Percentiles rank a stretch among this genome's conserved stretches.
phyloP scores from a whole-genome alignment of 257 asterid genomes.

The Nicotiana tabacum region DNA sequence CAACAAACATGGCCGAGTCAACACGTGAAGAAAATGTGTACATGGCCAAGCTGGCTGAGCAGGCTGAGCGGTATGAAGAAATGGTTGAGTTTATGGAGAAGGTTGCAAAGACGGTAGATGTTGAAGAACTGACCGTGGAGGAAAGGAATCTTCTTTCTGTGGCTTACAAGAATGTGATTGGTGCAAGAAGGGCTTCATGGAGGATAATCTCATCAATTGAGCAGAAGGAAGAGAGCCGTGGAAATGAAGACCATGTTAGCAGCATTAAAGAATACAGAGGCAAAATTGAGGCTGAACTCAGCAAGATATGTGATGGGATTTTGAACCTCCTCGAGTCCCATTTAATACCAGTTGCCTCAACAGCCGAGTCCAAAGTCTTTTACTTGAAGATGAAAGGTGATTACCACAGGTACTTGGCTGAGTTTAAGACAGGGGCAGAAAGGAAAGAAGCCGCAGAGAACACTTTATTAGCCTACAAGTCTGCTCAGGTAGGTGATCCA shows the following conservation, averaged over 20 bases:
- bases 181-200: constrained; percentile 29
- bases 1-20: constrained; percentile 13
- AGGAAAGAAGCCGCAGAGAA: constrained; percentile 22
- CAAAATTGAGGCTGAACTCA: constrained; percentile 21
- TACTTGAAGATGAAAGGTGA: constrained; percentile 29
- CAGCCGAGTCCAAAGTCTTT: constrained; percentile 22
- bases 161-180: constrained; percentile 26
- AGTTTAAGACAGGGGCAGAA: constrained; percentile 20
- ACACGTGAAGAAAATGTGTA: constrained; percentile 22
- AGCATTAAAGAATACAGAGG: constrained; percentile 19
- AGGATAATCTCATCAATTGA: constrained; percentile 26
- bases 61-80: constrained; percentile 27
- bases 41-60: constrained; percentile 25
- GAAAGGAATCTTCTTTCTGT: constrained; percentile 25
- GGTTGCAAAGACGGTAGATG: constrained; percentile 18
- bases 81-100: constrained; percentile 25
- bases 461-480: constrained; percentile 21
- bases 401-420: constrained; percentile 24
- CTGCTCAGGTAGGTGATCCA: constrained; percentile 19
- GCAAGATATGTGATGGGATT: constrained; percentile 24
- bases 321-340: constrained; percentile 24
- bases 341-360: constrained; percentile 19
- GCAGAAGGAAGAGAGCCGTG: constrained; percentile 24
- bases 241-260: constrained; percentile 20
- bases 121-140: constrained; percentile 21